phyloP scores from a whole-genome alignment of 257 asterid genomes.

The Leonotis leonurus region DNA sequence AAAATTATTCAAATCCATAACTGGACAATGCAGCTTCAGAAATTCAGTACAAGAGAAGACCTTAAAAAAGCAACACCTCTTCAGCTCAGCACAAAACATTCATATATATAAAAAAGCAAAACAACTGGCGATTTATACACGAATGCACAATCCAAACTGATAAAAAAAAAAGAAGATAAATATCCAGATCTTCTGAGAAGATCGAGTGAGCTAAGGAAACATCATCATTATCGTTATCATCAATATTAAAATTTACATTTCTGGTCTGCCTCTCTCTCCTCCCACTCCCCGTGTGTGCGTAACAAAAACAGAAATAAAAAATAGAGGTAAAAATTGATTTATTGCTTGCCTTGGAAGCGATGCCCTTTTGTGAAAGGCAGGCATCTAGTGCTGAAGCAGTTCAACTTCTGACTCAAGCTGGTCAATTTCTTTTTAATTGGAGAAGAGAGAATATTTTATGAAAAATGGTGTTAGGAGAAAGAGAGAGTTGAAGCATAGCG shows the following conservation, averaged over 20 bases:
- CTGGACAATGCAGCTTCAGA: conserved; percentile 20
- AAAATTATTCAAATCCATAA: conserved; percentile 1
- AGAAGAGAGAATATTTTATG: background rate
- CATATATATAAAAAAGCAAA: background rate
- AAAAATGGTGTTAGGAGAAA: too few relatives aligned
- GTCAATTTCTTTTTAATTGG: background rate
- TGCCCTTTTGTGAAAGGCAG: conserved; percentile 40
- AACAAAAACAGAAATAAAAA: background rate
- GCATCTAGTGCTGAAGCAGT: conserved; percentile 33
- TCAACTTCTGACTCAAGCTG: conserved; percentile 23
- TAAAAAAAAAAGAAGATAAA: background rate
- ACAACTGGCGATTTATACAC: conserved; percentile 13
- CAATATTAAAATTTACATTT: conserved; percentile 15
- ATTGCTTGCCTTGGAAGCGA: conserved; percentile 69
- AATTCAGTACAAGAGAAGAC: conserved; percentile 5
- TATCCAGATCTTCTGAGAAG: conserved; percentile 26
- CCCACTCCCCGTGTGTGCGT: conserved; percentile 2
- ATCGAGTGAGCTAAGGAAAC: conserved; percentile 23
- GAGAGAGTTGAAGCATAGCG: background rate
- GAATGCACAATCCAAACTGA: conserved; percentile 12
- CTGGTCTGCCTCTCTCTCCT: conserved; percentile 1
- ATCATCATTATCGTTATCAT: conserved; percentile 30
- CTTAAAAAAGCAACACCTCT: conserved; percentile 15
- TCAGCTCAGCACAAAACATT: conserved; percentile 21
- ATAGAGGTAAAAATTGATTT: conserved; percentile 3